Evolutionary conservation across 2,329 filamentous ascomycete genomes (phyloP).

Genomic region (Fusarium guadeloupense): DNA sequence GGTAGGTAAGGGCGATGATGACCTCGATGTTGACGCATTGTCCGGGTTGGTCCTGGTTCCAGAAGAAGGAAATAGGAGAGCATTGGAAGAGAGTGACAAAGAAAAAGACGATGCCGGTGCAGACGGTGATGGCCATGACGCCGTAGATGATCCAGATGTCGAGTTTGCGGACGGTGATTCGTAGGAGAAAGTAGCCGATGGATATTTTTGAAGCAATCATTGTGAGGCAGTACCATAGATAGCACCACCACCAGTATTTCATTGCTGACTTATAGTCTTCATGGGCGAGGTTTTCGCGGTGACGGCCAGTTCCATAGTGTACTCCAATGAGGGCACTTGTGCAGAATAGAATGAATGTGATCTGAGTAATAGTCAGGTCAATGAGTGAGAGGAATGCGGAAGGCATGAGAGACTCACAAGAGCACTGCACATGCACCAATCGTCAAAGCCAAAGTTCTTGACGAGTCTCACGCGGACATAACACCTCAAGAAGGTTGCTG

Average conservation of each 20-base stretch:
- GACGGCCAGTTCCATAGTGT: slow-evolving; percentile 53
- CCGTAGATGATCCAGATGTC: slow-evolving; percentile 51
- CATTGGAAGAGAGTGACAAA: slow-evolving; percentile 55
- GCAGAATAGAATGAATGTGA: slow-evolving; percentile 50
- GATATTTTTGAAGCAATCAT: slow-evolving; percentile 54
- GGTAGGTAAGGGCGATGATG: slow-evolving; percentile 61
- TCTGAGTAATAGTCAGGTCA: slow-evolving; percentile 28
- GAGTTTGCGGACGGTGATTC: slow-evolving; percentile 48
- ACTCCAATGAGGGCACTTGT: slow-evolving; percentile 49
- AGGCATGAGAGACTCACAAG: slow-evolving; percentile 36
- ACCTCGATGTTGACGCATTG: slow-evolving; percentile 52
- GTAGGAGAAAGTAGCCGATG: slow-evolving; percentile 55
- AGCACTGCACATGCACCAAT: slow-evolving; percentile 52
- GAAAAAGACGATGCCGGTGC: slow-evolving; percentile 53
- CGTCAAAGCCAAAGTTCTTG: slow-evolving; percentile 52
- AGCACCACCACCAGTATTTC: slow-evolving; percentile 53
- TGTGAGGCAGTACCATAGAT: slow-evolving; percentile 49
- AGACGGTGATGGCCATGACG: slow-evolving; percentile 48
- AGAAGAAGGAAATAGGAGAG: slow-evolving; percentile 52
- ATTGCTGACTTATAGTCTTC: slow-evolving; percentile 45
- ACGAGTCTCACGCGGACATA: slow-evolving; percentile 49
- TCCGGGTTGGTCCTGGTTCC: slow-evolving; percentile 49
- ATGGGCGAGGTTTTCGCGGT: slow-evolving; percentile 45
- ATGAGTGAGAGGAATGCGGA: no score
- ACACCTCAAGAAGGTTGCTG: slow-evolving; percentile 45